Percentiles rank a stretch among this genome's conserved stretches.
These are phyloP conservation scores for Hypericum androsaemum DNA, from an alignment of 345 rosid species.

Conservation along the genomic window DNA sequence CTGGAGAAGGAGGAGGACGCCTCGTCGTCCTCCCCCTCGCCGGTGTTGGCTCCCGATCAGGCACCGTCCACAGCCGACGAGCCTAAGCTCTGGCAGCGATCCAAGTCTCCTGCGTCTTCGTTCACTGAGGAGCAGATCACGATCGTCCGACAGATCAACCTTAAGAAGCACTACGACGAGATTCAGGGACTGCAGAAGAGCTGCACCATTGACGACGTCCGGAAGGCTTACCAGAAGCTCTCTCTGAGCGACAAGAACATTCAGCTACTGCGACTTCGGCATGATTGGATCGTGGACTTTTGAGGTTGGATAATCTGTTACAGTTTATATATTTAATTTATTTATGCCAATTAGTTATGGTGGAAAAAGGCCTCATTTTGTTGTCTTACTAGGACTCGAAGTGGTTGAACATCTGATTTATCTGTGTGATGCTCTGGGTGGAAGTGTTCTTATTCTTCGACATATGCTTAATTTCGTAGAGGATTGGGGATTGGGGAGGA, in stretches of 20 bases:
- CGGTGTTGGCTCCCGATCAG: constrained; percentile 8
- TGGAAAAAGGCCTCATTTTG: too few relatives aligned
- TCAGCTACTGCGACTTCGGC: constrained; percentile 28
- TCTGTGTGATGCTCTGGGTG: too few relatives aligned
- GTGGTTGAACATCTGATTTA: too few relatives aligned
- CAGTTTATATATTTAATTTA: too few relatives aligned
- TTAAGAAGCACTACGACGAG: constrained; percentile 77
- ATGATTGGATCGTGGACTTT: too few relatives aligned
- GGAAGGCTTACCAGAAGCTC: constrained; percentile 76
- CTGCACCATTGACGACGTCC: constrained; percentile 68
- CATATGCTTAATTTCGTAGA: too few relatives aligned
- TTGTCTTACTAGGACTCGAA: too few relatives aligned
- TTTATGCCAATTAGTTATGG: too few relatives aligned
- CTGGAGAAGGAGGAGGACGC: constrained; percentile 23
- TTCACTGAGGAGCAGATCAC: constrained; percentile 70
- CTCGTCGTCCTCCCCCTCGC: too few relatives aligned
- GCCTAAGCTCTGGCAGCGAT: constrained; percentile 49
- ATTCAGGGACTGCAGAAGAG: constrained; percentile 57
- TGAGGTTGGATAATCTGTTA: too few relatives aligned
- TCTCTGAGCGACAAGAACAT: constrained; percentile 80
- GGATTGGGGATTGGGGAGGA: too few relatives aligned
- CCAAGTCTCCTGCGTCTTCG: constrained; percentile 19
- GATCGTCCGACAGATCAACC: constrained; percentile 62
- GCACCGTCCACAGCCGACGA: constrained; percentile 38
- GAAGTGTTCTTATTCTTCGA: too few relatives aligned